Conservation (phyloP, 305 asterid genomes). For the Fraxinus dipetala region DNA sequence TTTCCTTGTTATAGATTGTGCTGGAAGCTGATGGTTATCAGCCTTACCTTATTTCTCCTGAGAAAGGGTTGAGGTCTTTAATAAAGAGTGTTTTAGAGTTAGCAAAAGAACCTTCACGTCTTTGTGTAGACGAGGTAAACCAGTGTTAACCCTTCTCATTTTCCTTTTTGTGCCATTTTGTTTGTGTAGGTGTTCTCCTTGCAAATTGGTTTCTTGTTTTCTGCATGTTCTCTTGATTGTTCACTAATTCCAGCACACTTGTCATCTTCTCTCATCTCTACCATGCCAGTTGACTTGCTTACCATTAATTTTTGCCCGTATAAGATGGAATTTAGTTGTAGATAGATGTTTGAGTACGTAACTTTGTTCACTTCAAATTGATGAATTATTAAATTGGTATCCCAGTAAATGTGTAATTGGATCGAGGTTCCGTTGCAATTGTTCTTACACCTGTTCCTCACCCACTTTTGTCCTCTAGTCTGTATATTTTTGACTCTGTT, state of each 20-base stretch:
- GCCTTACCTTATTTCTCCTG: constrained; percentile 98
- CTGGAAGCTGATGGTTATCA: constrained; percentile 99
- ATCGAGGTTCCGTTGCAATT: not conserved
- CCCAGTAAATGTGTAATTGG: not conserved
- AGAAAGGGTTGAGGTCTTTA: constrained; percentile 93
- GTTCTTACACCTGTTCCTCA: not conserved
- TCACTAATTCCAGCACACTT: not conserved
- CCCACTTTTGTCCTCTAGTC: not conserved
- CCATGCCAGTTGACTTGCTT: not conserved
- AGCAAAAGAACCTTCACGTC: constrained; percentile 98
- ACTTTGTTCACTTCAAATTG: not conserved
- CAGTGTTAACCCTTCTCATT: not conserved
- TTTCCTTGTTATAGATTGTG: constrained; percentile 61
- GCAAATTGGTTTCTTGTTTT: not conserved
- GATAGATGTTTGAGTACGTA: not conserved
- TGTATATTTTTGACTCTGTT: not conserved
- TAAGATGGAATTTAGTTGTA: not conserved
- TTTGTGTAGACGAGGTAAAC: constrained; percentile 97
- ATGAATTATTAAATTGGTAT: not conserved
- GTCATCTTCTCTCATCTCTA: not conserved
- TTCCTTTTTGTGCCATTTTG: constrained; percentile 5
- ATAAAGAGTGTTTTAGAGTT: constrained; percentile 89
- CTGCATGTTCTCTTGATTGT: not conserved
- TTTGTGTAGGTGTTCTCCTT: not conserved
- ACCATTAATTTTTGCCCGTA: not conserved